Evolutionary conservation across 2,329 filamentous ascomycete genomes (phyloP), one percentile per base, ranked within the genome.

Genomic region (Neophaeococcomyces mojaviensis): DNA sequence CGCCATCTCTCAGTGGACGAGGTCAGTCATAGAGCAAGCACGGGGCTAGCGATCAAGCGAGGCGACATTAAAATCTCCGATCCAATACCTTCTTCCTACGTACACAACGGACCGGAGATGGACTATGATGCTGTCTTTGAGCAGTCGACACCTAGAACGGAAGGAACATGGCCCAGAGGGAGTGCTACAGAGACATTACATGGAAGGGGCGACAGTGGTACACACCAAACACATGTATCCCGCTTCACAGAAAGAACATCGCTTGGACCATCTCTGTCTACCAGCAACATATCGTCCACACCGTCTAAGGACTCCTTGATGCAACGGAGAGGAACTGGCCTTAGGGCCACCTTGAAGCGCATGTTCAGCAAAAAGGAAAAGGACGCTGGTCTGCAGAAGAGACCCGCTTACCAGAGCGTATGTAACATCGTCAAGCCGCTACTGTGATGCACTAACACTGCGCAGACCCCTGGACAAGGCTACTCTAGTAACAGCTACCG

Each of bases 1-100:
- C 41, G 41, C 6, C 41, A 44, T 22, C 20, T 36, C 10, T 44
- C 41, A 6, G 33, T 44, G 24, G 33, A 44, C 18, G 32, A 44
- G 33, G 20, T 44, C 13, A 44, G 32, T 33, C 41, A 44, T 3
- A 44, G 41, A 22, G 41, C 41, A 42, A 42, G 36, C 45, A 55
- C 57, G 10, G 48, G 51, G 4, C 49, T 53, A 20, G 53, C 60
- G 32, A 44, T 57, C 20, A 56, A 55, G 19, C 52, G 58, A 31
- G 57, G 55, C 22, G 58, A 63, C 34, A 46, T 64, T 46, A 61
- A 59, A 48, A 61, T 62, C 44, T 62, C 60, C 10, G 54, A 59
- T 34, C 58, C 58, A 15, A 50, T 61, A 37, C 55, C 57, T 43
- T 55, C 43, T 4, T 32, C 43, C 13, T 46, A 39, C 18, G 26